A percentile compares a stretch with the other conserved stretches of the same genome.
phyloP scores from a whole-genome alignment of 2,329 filamentous ascomycete species.

The Neurospora crassa region DNA sequence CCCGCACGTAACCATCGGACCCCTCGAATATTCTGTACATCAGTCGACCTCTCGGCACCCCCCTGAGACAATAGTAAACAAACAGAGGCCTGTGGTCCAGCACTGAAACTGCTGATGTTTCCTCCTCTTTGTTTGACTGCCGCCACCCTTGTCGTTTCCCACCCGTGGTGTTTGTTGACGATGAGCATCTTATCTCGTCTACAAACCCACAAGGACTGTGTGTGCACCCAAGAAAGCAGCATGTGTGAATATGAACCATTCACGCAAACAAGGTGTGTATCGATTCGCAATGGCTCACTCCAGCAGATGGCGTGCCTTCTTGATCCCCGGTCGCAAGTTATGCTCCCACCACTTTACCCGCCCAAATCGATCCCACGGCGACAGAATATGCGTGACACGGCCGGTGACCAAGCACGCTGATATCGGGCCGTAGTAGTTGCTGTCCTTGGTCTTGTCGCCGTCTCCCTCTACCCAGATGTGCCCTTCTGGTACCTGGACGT shows the following conservation, averaged over 20 bases:
- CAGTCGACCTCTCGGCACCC: background rate
- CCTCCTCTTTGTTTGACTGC: background rate
- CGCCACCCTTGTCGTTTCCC: background rate
- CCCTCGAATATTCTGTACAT: background rate
- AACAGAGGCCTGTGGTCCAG: background rate
- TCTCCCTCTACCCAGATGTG: constrained; percentile 97
- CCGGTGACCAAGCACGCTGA: constrained; percentile 67
- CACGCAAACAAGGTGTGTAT: background rate
- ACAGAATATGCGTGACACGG: constrained; percentile 61
- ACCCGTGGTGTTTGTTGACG: background rate
- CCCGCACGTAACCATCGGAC: background rate
- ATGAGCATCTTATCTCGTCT: background rate
- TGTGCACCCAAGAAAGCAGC: background rate
- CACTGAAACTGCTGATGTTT: background rate
- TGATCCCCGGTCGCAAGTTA: constrained; percentile 12
- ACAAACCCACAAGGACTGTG: background rate
- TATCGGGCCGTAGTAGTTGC: constrained; percentile 83
- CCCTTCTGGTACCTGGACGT: constrained; percentile 61
- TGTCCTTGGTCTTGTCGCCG: constrained; percentile 65
- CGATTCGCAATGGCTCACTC: background rate
- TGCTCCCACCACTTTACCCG: constrained; percentile 49
- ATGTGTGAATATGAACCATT: background rate
- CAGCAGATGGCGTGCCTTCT: constrained; percentile 1
- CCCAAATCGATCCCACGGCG: constrained; percentile 53
- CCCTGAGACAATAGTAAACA: background rate